A percentile compares a stretch with the other conserved stretches of the same genome.
phyloP scores from a whole-genome alignment of 2,329 filamentous ascomycete genomes.

The Bipolaris zeicola region DNA sequence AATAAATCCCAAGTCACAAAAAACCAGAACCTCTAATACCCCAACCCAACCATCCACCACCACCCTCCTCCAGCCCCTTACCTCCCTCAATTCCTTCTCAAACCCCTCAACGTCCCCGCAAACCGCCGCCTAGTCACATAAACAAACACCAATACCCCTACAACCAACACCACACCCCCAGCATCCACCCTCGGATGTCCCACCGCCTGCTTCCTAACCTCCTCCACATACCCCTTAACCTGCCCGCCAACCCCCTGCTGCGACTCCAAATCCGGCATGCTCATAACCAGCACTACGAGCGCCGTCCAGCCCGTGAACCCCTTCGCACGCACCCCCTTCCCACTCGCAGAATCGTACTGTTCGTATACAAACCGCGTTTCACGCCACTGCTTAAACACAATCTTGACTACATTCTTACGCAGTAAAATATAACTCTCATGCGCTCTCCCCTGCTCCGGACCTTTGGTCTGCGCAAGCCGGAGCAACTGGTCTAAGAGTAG shows the following conservation, averaged over 20 bases:
- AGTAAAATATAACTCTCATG: constrained; percentile 74
- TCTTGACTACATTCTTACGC: constrained; percentile 81
- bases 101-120: constrained; percentile 32
- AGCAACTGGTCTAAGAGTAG: constrained; percentile 76
- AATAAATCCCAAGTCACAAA: too few relatives aligned
- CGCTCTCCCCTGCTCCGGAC: constrained; percentile 70
- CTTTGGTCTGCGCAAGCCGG: constrained; percentile 49
- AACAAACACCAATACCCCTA: constrained; percentile 25
- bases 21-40: too few relatives aligned
- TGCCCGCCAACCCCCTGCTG: constrained; percentile 23
- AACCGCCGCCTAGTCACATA: constrained; percentile 33
- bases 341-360: constrained; percentile 94
- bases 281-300: constrained; percentile 94
- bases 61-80: too few relatives aligned
- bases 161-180: constrained; percentile 20
- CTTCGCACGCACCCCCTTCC: constrained; percentile 90
- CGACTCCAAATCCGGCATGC: constrained; percentile 72
- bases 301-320: constrained; percentile 99
- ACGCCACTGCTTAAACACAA: constrained; percentile 82
- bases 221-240: constrained; percentile 28
- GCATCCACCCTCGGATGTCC: constrained; percentile 21
- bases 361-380: constrained; percentile 98
- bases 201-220: constrained; percentile 28
- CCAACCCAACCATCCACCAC: too few relatives aligned
- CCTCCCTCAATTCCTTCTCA: constrained; percentile 9